Conservation (phyloP, 108 stramenopile genomes). For the Skeletonema marinoi region DNA sequence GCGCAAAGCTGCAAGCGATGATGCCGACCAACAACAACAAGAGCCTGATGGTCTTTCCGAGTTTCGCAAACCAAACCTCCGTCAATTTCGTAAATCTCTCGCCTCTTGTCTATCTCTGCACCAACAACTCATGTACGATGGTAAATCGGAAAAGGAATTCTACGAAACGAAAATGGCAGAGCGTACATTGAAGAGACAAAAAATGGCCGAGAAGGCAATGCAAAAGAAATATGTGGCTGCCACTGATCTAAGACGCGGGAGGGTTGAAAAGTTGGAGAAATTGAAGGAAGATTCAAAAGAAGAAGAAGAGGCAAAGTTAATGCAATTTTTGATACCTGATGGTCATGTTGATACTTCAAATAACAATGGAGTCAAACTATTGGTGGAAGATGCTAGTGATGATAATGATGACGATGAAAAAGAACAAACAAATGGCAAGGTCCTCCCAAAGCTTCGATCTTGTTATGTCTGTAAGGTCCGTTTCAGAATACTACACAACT, state of each 20-base stretch:
- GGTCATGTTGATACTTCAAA: slow-evolving; percentile 66
- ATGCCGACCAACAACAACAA: slow-evolving; percentile 10
- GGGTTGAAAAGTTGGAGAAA: slow-evolving; percentile 67
- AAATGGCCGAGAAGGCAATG: slow-evolving; percentile 59
- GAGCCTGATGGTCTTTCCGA: slow-evolving; percentile 38
- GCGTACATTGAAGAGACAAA: slow-evolving; percentile 69
- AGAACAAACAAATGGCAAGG: slow-evolving; percentile 10
- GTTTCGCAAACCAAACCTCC: slow-evolving; percentile 58
- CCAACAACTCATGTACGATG: slow-evolving; percentile 65
- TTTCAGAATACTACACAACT: slow-evolving; percentile 80
- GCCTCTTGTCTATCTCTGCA: slow-evolving; percentile 66
- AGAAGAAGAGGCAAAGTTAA: slow-evolving; percentile 60
- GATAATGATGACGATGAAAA: background rate
- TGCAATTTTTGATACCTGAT: slow-evolving; percentile 72
- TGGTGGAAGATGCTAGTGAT: slow-evolving; percentile 16
- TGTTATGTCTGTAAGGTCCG: slow-evolving; percentile 90
- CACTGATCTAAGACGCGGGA: slow-evolving; percentile 65
- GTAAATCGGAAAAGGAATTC: slow-evolving; percentile 56
- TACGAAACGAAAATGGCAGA: slow-evolving; percentile 49
- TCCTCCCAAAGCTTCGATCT: slow-evolving; percentile 77
- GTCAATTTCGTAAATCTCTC: slow-evolving; percentile 76
- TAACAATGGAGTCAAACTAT: slow-evolving; percentile 6
- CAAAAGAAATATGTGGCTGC: slow-evolving; percentile 75
- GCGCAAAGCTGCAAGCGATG: slow-evolving; percentile 17
- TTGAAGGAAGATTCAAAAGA: slow-evolving; percentile 60